Percentiles rank a stretch among this genome's conserved stretches.
These are phyloP conservation scores for Sphagnum magellanicum DNA, from an alignment of 228 moss, liverwort and hornwort species.

Conservation along the genomic window DNA sequence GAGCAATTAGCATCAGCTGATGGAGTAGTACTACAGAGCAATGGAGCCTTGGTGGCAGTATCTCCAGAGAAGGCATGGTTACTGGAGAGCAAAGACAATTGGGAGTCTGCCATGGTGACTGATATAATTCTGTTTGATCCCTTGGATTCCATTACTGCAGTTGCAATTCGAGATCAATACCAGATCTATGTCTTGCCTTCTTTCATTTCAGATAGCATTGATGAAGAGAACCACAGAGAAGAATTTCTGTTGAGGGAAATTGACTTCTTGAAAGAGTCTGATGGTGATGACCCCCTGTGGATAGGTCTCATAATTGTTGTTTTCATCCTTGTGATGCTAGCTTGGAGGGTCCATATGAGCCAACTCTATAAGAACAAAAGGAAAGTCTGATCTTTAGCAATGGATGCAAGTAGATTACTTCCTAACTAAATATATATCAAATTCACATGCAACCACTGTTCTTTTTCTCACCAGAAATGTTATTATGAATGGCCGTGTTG, in stretches of 20 bases:
- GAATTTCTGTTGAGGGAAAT: constrained; percentile 38
- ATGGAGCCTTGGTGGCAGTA: constrained; percentile 39
- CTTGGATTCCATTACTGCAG: constrained; percentile 18
- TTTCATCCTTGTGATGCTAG: constrained; percentile 12
- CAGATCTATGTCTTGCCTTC: constrained; percentile 25
- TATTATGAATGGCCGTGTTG: too few species aligned
- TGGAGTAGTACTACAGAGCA: constrained; percentile 36
- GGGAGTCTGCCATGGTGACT: constrained; percentile 43
- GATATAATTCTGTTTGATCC: constrained; percentile 29
- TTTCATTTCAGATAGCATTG: constrained; percentile 7
- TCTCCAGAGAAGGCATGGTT: constrained; percentile 39
- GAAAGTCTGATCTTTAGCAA: constrained; percentile 15
- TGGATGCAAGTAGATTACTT: too few species aligned
- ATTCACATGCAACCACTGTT: too few species aligned
- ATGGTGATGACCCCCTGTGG: constrained; percentile 27
- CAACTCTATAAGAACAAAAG: constrained; percentile 35
- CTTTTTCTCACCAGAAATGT: too few species aligned
- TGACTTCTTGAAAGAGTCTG: constrained; percentile 24
- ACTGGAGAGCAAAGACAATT: constrained; percentile 24
- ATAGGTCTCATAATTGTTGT: constrained; percentile 26
- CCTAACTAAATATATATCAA: too few species aligned
- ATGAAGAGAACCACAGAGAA: constrained; percentile 12
- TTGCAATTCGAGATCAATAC: constrained; percentile 10
- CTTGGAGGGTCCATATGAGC: constrained; percentile 52
- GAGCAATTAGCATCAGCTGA: constrained; percentile 30